Evolutionary conservation across 2,329 filamentous ascomycete species (phyloP).

Genomic region (Verticillium albo-atrum): DNA sequence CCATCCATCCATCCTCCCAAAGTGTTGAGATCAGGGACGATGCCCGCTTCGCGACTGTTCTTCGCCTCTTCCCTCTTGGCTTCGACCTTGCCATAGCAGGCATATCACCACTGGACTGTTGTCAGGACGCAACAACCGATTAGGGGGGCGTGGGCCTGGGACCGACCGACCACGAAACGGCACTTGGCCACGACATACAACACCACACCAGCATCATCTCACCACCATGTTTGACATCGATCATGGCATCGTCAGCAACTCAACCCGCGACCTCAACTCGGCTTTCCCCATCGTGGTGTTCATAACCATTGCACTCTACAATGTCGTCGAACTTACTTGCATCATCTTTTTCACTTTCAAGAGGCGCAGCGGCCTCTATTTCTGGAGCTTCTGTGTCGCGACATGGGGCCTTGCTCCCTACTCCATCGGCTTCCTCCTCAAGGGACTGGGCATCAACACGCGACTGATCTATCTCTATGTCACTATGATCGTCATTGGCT

Average conservation of each 20-base stretch:
- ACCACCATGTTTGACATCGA: conserved; percentile 3
- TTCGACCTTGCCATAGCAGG: neutral
- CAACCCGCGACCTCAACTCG: neutral
- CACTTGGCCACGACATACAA: neutral
- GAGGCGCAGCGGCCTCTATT: conserved; percentile 28
- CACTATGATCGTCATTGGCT: conserved; percentile 36
- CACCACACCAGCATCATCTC: neutral
- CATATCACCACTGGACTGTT: neutral
- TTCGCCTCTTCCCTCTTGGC: neutral
- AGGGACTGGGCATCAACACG: conserved; percentile 16
- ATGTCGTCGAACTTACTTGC: conserved; percentile 27
- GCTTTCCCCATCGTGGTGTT: conserved; percentile 18
- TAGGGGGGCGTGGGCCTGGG: neutral
- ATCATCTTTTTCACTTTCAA: conserved; percentile 31
- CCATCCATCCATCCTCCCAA: no score
- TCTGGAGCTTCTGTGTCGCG: conserved; percentile 31
- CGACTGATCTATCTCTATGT: conserved; percentile 13
- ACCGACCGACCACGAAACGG: neutral
- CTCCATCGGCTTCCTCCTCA: conserved; percentile 40
- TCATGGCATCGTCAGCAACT: conserved; percentile 2
- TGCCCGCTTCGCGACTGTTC: neutral
- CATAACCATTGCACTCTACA: conserved; percentile 26
- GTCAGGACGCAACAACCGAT: neutral
- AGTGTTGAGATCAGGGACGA: neutral
- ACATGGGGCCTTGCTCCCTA: conserved; percentile 31